A percentile compares a stretch with the other conserved stretches of the same genome.
These are phyloP conservation scores for Aspergillus sojae DNA, from an alignment of 2,329 filamentous ascomycete genomes.

Conservation along the genomic window DNA sequence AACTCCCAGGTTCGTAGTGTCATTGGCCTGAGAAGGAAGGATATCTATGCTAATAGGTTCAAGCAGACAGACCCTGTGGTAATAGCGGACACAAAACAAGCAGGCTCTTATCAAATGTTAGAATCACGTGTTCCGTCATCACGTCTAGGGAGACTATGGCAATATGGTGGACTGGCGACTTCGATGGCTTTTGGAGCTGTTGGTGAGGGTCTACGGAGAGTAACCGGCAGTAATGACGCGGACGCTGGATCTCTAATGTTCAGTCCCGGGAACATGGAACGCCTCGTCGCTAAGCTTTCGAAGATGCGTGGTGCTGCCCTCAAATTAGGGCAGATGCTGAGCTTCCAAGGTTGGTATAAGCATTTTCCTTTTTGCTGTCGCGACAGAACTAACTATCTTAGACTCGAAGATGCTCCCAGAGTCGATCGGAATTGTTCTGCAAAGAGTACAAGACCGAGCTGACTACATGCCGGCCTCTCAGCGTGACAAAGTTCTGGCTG, in stretches of 20 bases:
- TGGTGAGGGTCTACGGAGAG: slow-evolving; percentile 78
- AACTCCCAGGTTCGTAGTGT: slow-evolving; percentile 16
- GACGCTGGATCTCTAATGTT: slow-evolving; percentile 76
- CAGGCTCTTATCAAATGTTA: slow-evolving; percentile 67
- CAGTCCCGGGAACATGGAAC: slow-evolving; percentile 87
- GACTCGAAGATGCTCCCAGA: slow-evolving; percentile 92
- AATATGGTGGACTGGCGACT: slow-evolving; percentile 89
- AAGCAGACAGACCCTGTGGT: slow-evolving; percentile 20
- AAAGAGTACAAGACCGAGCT: slow-evolving; percentile 91
- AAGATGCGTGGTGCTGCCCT: slow-evolving; percentile 96
- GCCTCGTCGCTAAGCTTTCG: slow-evolving; percentile 88
- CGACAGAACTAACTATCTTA: slow-evolving; percentile 23
- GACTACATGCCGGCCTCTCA: slow-evolving; percentile 98
- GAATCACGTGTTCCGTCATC: slow-evolving; percentile 91
- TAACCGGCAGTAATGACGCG: slow-evolving; percentile 66
- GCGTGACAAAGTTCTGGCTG: slow-evolving; percentile 76
- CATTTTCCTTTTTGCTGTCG: neutral
- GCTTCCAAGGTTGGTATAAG: slow-evolving; percentile 68
- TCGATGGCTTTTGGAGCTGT: slow-evolving; percentile 95
- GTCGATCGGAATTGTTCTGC: slow-evolving; percentile 83
- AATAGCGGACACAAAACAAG: slow-evolving; percentile 27
- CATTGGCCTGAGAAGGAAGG: neutral
- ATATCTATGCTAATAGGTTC: slow-evolving; percentile 9
- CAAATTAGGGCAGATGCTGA: slow-evolving; percentile 97
- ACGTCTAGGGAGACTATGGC: slow-evolving; percentile 84